Evolutionary conservation across 805 yeast species (phyloP).

Genomic region (Kazachstania psychrophila): DNA sequence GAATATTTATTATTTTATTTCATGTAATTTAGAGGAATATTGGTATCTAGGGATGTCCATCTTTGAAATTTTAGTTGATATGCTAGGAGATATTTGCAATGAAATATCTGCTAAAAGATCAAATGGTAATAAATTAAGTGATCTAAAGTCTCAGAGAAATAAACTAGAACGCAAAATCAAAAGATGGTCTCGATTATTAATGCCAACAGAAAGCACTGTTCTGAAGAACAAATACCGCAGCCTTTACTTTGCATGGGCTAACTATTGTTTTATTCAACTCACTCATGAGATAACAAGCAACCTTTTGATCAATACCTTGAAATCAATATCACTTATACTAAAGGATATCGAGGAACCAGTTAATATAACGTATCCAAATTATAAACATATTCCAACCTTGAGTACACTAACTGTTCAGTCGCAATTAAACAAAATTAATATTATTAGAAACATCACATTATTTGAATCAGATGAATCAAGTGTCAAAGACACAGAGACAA

Average conservation of each 20-base stretch:
- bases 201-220: not conserved
- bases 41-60: slow-evolving; percentile 28
- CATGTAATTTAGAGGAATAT: slow-evolving; percentile 5
- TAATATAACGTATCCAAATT: slow-evolving; percentile 46
- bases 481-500: slow-evolving; percentile 7
- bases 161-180: slow-evolving; percentile 37
- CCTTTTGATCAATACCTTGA: slow-evolving; percentile 22
- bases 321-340: slow-evolving; percentile 15
- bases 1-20: slow-evolving; percentile 17
- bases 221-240: not conserved
- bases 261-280: slow-evolving; percentile 37
- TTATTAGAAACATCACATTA: slow-evolving; percentile 36
- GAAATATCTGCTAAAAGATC: slow-evolving; percentile 24
- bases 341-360: slow-evolving; percentile 5
- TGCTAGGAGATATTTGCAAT: slow-evolving; percentile 30
- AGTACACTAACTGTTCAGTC: slow-evolving; percentile 41
- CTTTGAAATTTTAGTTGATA: slow-evolving; percentile 40
- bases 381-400: slow-evolving; percentile 47
- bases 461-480: slow-evolving; percentile 41
- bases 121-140: slow-evolving; percentile 26
- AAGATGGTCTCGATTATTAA: slow-evolving; percentile 40
- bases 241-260: slow-evolving; percentile 41
- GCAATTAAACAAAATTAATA: slow-evolving; percentile 62
- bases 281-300: slow-evolving; percentile 31
- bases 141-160: slow-evolving; percentile 33